Base-by-base conservation (phyloP, 2,329 filamentous ascomycete species). In the Ophiostoma himal-ulmi region DNA sequence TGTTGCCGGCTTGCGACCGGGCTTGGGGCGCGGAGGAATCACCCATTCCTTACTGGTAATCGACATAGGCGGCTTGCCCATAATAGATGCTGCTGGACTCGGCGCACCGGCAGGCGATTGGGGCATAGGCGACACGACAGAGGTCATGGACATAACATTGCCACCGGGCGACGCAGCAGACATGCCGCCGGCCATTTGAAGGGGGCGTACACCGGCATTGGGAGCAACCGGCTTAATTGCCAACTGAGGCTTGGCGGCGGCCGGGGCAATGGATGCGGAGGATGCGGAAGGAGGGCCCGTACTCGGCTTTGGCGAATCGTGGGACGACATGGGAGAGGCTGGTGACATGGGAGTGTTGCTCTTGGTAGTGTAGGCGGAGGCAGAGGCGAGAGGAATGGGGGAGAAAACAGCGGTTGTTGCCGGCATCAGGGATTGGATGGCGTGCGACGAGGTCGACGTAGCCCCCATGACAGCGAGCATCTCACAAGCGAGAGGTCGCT, bases 1-100 rank as follows among this genome's bases (percentile, higher is more conserved):
- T 48, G 92, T 96, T 66, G 93, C 92, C 3, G 94, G 94, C 84
- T 98, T 98, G 75, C 94, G 89, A 67, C 94, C 94, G 30, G 95
- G 94, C 83, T 94, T 94, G 66, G 92, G 92, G 72, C 92, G 86
- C 37, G 92, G 92, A 34, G 92, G 92, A 64, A 95, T 89, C 34
- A 94, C 85, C 92, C 92, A 95, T 87, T 94, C 91, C 79, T 89
- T 94, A 75, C 87, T 91, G 48, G 91, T 94, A 78, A 94, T 87
- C 69, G 84, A 86, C 69, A 82, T 79, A 68, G 83, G 82, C 52
- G 77, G 75, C 73, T 83, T 82, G 70, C 78, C 72, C 0, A 44
- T 22, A 3, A 67, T n/a, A 2, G 72, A 48, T 3, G 60, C 67
- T 5, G 60, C 67, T 20, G 70, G 72, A 20, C 71, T 71, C 26